phyloP scores from a whole-genome alignment of 2,329 filamentous ascomycete genomes.

The Scleromitrula shiraiana region DNA sequence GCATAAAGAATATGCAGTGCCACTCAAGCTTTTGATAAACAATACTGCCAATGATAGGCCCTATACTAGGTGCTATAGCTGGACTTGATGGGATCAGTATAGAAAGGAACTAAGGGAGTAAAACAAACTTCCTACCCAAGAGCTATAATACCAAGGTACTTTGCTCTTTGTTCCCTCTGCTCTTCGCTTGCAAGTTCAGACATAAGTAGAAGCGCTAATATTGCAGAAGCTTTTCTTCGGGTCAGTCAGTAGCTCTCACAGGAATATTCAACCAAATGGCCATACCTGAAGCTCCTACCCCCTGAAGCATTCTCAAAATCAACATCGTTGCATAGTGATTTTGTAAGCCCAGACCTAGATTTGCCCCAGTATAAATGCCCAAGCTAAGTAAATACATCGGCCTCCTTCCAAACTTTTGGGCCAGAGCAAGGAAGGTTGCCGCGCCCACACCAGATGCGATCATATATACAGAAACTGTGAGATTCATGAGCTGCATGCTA shows the following conservation, averaged over 20 bases:
- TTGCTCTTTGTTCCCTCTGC: too few species aligned
- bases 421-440: slow-evolving; percentile 42
- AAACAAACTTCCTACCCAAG: background rate
- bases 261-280: background rate
- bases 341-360: background rate
- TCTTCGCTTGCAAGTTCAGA: background rate
- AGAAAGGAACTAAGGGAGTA: background rate
- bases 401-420: slow-evolving; percentile 42
- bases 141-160: background rate
- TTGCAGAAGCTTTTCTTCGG: background rate
- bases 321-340: background rate
- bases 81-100: background rate
- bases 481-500: slow-evolving; percentile 4
- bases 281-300: background rate
- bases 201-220: background rate
- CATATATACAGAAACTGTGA: slow-evolving; percentile 4
- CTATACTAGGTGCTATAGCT: background rate
- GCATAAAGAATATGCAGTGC: background rate
- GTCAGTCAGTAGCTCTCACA: background rate
- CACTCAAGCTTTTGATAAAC: background rate
- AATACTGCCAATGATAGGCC: background rate
- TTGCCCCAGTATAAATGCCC: background rate
- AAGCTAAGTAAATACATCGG: background rate
- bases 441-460: slow-evolving; percentile 45
- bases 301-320: slow-evolving; percentile 2